Evolutionary conservation across 1,284 basidiomycete species (phyloP), one percentile per base, ranked within the genome.

Genomic region (Ustilago vetiveriae): DNA sequence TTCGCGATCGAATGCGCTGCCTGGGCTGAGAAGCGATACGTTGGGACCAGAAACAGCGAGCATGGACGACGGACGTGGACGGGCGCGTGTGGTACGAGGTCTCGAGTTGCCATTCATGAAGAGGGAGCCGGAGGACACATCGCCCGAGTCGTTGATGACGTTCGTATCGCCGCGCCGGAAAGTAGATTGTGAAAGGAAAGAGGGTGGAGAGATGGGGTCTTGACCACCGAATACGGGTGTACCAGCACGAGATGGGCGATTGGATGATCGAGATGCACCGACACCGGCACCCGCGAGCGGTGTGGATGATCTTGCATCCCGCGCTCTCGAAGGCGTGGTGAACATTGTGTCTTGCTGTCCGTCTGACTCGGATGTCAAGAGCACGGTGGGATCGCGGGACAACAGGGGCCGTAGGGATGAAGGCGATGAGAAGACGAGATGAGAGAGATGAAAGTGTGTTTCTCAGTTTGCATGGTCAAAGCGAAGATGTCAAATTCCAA

Each of bases 41-140:
- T 57, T 69, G 23, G 58, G 57, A 6, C 50, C 55, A 2, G 50
- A 11, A 3, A 46, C 29, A 10, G 59, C 50, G 21, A 69, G 66
- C 66, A 69, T 58, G 26, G 66, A 63, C 4, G 59, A 58, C 10
- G 66, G 66, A 9, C 66, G 45, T 9, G 66, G 66, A 4, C 66
- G 41, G 4, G 59, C 50, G 13, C 66, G 45, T 5, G 54, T 43
- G 0, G 57, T 62, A 3, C 57, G 21, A 2, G 53, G 10, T 13
- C 57, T 39, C 11, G 49, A 9, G 11, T 23, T 24, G 9, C 29
- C 53, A 8, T 21, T 10, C 32, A 58, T 21, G 14, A 69, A 63
- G 22, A 64, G 46, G 13, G 66, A 69, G 35, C 32, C 29, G 11
- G 59, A 42, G 3, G 66, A 63, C 9, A 64, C 55, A 16, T 69